Conservation (phyloP, 805 yeast species). For the Ogataea zsoltii region DNA sequence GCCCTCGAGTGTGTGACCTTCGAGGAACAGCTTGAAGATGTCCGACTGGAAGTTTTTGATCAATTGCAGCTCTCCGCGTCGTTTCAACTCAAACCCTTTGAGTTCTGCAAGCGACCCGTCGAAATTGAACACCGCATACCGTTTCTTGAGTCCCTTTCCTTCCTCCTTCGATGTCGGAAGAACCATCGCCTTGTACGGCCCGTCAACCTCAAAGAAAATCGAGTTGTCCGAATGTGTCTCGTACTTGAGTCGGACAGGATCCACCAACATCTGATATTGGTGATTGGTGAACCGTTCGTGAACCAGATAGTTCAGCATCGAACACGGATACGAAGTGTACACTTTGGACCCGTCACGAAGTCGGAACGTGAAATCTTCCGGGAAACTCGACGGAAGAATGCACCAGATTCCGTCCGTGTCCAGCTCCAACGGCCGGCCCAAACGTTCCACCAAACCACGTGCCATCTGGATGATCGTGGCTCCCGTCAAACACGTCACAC, state of each 20-base stretch:
- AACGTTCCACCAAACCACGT: constrained; percentile 79
- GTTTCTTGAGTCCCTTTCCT: constrained; percentile 92
- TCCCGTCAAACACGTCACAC: constrained; percentile 96
- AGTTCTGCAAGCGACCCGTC: constrained; percentile 94
- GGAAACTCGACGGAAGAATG: constrained; percentile 89
- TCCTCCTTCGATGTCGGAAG: constrained; percentile 97
- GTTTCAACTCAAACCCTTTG: constrained; percentile 93
- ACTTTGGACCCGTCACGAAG: constrained; percentile 76
- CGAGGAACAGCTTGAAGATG: constrained; percentile 85
- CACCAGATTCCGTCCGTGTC: constrained; percentile 99
- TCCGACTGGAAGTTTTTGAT: constrained; percentile 95
- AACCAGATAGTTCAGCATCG: constrained; percentile 91
- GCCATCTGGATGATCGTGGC: constrained; percentile 99
- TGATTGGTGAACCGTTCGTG: constrained; percentile 90
- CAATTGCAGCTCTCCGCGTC: constrained; percentile 93
- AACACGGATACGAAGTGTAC: constrained; percentile 87
- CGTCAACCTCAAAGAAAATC: constrained; percentile 97
- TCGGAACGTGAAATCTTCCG: constrained; percentile 77
- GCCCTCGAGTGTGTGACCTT: constrained; percentile 73
- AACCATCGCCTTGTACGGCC: constrained; percentile 97
- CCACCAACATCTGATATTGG: constrained; percentile 86
- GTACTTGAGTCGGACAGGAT: constrained; percentile 66
- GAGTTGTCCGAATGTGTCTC: constrained; percentile 85
- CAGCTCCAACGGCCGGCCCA: constrained; percentile 93
- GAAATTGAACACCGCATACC: constrained; percentile 95